Evolutionary conservation across 352 stramenopile species (phyloP).

Genomic region (Phytophthora brassicae): DNA sequence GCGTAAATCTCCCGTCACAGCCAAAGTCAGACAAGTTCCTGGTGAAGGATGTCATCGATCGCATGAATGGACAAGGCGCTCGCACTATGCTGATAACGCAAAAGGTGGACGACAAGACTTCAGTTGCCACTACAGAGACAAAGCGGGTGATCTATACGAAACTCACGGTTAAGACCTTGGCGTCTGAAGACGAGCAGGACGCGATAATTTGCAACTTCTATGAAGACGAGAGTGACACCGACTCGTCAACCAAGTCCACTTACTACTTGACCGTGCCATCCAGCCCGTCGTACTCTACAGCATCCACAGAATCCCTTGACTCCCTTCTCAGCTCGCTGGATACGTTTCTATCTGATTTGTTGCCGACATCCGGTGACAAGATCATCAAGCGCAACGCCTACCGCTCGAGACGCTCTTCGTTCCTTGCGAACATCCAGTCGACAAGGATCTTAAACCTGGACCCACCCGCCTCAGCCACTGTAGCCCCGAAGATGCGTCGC

Average conservation of each 20-base stretch:
- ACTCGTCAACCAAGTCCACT: slow-evolving; percentile 15
- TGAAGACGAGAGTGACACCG: slow-evolving; percentile 17
- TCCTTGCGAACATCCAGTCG: slow-evolving; percentile 5
- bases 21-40: slow-evolving; percentile 16
- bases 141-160: slow-evolving; percentile 18
- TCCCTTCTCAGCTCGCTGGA: slow-evolving; percentile 33
- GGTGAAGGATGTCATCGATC: slow-evolving; percentile 21
- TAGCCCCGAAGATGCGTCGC: slow-evolving; percentile 9
- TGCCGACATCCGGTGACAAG: slow-evolving; percentile 12
- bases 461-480: background rate
- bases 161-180: slow-evolving; percentile 15
- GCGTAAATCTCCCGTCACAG: slow-evolving; percentile 1
- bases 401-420: slow-evolving; percentile 18
- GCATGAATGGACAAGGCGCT: slow-evolving; percentile 8
- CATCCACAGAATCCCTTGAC: slow-evolving; percentile 36
- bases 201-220: slow-evolving; percentile 7
- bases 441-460: slow-evolving; percentile 15
- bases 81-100: slow-evolving; percentile 1
- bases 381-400: slow-evolving; percentile 4
- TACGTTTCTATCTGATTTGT: slow-evolving; percentile 24
- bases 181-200: slow-evolving; percentile 10
- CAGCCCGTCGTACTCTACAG: slow-evolving; percentile 35
- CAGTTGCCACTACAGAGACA: too few species aligned
- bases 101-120: background rate
- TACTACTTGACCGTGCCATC: slow-evolving; percentile 15